phyloP scores from a whole-genome alignment of 1,284 basidiomycete species.

The Somion occarium region DNA sequence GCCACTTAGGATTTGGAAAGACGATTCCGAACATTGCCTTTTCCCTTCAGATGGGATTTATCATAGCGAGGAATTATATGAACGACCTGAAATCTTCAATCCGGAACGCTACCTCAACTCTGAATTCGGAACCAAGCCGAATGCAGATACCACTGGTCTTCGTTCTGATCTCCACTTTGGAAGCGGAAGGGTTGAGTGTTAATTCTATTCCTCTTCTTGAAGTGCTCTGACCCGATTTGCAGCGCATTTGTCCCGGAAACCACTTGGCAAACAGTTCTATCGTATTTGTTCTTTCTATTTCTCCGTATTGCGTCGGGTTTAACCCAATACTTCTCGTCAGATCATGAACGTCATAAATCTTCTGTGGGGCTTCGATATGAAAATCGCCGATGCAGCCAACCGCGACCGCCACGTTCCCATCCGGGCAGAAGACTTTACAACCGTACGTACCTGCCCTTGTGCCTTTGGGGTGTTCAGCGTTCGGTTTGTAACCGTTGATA shows the following conservation, averaged over 20 bases:
- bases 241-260: slow-evolving; percentile 22
- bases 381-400: neutral
- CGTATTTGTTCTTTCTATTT: slow-evolving; percentile 5
- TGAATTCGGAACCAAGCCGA: slow-evolving; percentile 5
- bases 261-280: slow-evolving; percentile 16
- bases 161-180: slow-evolving; percentile 9
- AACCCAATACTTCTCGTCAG: neutral
- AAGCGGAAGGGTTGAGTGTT: slow-evolving; percentile 6
- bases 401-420: neutral
- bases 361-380: slow-evolving; percentile 4
- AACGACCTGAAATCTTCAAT: slow-evolving; percentile 4
- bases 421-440: neutral
- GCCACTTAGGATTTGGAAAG: neutral
- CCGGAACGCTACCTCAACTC: slow-evolving; percentile 5
- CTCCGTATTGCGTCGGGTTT: neutral
- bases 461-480: neutral
- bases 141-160: slow-evolving; percentile 2
- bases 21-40: neutral
- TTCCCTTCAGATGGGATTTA: slow-evolving; percentile 2
- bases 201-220: neutral
- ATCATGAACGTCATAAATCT: slow-evolving; percentile 3
- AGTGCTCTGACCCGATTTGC: neutral
- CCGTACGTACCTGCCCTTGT: neutral
- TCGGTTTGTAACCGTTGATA: neutral
- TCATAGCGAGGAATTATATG: slow-evolving; percentile 3